Evolutionary conservation across 345 rosid genomes (phyloP), one percentile per base, ranked within the genome.

Genomic region (Camelina hispida): DNA sequence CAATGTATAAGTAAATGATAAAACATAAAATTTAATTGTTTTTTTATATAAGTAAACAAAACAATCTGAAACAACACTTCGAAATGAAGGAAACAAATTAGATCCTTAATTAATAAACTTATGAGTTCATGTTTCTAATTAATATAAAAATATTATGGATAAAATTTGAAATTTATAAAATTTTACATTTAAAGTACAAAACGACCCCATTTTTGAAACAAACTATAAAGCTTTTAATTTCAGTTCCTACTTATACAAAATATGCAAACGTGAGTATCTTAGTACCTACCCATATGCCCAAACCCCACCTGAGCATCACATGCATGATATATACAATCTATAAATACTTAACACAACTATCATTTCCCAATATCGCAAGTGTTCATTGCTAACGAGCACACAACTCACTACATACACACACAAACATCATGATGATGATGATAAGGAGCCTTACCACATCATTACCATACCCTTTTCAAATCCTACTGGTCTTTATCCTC

Each of bases 381-480:
- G 47, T 73, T 64, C 66, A 57, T 18, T 55, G 9, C 61, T 25
- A 38, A 58, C 43, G n/a, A 74, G 28, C 17, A 66, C 61, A 47
- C 67, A 66, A 30, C 60, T 37, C 75, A 14, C 60, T 38, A n/a
- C 7, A 72, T 20, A 28, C 30, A 42, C 34, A 62, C 54, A 51
- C 16, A 34, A 34, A 34, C 37, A 1, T 34, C 7, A 34, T 34
- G 20, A 74, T 35, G 30, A 58, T 10, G 22, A 44, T 18, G 15
- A 62, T 50, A 47, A 68, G 14, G 68, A 75, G 47, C 57, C 44
- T 75, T 51, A 38, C 54, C 35, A 17, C 73, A 60, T 59, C 79
- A 42, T 68, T 68, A 53, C 38, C 73, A 42, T 68, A 59, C 62
- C 55, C 73, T 59, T 38, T 60, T 17, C 73, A 75, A 42, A 68